Evolutionary conservation across 805 yeast species (phyloP).

Genomic region (Starmerella bombi): DNA sequence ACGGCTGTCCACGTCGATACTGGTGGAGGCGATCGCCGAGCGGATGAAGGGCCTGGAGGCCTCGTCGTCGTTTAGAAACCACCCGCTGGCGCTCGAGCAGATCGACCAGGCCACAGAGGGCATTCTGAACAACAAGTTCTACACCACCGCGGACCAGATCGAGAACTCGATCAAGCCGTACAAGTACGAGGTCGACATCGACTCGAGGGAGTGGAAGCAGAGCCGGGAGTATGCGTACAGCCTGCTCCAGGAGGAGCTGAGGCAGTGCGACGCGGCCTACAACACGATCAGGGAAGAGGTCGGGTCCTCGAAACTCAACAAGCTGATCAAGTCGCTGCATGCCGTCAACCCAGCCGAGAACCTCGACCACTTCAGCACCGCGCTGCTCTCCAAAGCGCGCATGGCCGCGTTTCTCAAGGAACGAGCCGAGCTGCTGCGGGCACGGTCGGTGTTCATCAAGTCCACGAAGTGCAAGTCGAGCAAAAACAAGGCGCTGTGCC

Average conservation of each 20-base stretch:
- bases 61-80: conserved; percentile 63
- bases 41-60: conserved; percentile 66
- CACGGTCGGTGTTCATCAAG: conserved; percentile 65
- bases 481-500: conserved; percentile 79
- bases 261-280: conserved; percentile 61
- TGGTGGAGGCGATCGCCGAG: conserved; percentile 63
- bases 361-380: conserved; percentile 44
- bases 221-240: conserved; percentile 67
- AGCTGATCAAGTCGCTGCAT: conserved; percentile 58
- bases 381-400: conserved; percentile 61
- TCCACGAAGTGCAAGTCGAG: conserved; percentile 64
- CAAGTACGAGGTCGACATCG: conserved; percentile 92
- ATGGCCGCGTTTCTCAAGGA: conserved; percentile 72
- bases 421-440: conserved; percentile 51
- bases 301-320: conserved; percentile 73
- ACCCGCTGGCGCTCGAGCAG: conserved; percentile 71
- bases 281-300: conserved; percentile 48
- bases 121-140: conserved; percentile 65
- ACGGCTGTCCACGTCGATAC: conserved; percentile 66
- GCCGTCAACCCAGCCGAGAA: conserved; percentile 32
- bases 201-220: conserved; percentile 81
- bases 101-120: conserved; percentile 74
- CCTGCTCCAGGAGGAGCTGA: conserved; percentile 68
- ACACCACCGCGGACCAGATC: conserved; percentile 93
- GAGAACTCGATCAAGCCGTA: conserved; percentile 97